Evolutionary conservation across 768 basidiomycete species (phyloP).

Genomic region (Pholiota microspora): DNA sequence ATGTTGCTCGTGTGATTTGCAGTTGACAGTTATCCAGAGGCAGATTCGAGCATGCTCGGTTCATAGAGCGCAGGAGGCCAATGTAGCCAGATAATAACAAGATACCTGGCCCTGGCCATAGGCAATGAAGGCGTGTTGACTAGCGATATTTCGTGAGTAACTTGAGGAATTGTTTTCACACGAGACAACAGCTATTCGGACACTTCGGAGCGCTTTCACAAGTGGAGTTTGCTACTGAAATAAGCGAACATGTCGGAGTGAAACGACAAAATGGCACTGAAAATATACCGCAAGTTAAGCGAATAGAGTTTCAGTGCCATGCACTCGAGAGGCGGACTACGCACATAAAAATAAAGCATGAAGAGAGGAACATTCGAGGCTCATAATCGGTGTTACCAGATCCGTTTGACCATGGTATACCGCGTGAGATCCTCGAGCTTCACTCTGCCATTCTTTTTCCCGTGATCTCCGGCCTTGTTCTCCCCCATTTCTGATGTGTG

Average conservation of each 20-base stretch:
- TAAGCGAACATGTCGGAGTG: not conserved
- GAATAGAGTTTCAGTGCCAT: not conserved
- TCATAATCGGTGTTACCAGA: slow-evolving; percentile 44
- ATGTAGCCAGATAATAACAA: not conserved
- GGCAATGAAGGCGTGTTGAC: not conserved
- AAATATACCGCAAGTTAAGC: not conserved
- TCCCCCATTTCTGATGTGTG: slow-evolving; percentile 75
- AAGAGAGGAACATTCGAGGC: not conserved
- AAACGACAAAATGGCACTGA: not conserved
- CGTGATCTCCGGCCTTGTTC: slow-evolving; percentile 34
- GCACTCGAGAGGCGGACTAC: not conserved
- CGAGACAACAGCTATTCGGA: not conserved
- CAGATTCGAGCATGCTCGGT: too few relatives aligned
- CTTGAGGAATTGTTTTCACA: not conserved
- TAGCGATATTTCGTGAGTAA: not conserved
- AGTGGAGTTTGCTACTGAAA: not conserved
- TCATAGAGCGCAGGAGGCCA: not conserved
- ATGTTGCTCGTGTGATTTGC: not conserved
- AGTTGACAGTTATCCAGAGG: not conserved
- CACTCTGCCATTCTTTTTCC: slow-evolving; percentile 57
- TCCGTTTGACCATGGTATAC: slow-evolving; percentile 95
- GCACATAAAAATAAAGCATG: slow-evolving; percentile 5
- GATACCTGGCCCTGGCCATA: not conserved
- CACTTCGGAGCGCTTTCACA: not conserved
- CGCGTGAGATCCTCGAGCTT: slow-evolving; percentile 87